These are phyloP conservation scores for Pichia sp. DNA, from an alignment of 1,139 yeast genomes.

Conservation along the genomic window DNA sequence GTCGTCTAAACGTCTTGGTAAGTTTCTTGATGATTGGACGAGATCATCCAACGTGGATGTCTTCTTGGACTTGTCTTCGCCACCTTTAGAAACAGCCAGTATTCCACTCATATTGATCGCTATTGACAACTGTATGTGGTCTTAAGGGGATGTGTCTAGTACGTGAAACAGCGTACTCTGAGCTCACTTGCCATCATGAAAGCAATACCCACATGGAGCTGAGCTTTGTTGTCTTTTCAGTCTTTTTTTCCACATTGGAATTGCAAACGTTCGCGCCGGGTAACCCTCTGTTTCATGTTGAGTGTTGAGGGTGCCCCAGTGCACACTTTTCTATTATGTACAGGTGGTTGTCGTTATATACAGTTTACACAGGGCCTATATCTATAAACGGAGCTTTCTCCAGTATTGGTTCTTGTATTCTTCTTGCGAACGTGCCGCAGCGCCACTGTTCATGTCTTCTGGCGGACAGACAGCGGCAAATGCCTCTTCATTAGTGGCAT, in stretches of 20 bases:
- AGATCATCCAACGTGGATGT: conserved; percentile 51
- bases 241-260: not conserved
- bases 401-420: conserved; percentile 25
- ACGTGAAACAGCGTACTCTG: not conserved
- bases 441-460: conserved; percentile 2
- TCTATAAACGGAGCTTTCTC: conserved; percentile 10
- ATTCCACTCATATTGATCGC: conserved; percentile 6
- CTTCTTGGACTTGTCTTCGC: conserved; percentile 2
- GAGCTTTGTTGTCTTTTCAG: conserved; percentile 4
- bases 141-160: too few species aligned
- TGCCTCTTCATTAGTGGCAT: conserved; percentile 19
- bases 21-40: conserved; percentile 65
- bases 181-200: not conserved
- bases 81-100: not conserved
- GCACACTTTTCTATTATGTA: too few species aligned
- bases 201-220: too few species aligned
- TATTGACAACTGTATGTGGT: not conserved
- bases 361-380: not conserved
- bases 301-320: too few species aligned
- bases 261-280: not conserved
- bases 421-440: conserved; percentile 10
- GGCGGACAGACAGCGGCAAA: conserved; percentile 18
- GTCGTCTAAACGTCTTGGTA: conserved; percentile 64
- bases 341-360: not conserved
- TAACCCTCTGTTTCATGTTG: not conserved